Conservation (phyloP, 371 early-diverging fungal genomes). For the Mucor irregularis region DNA sequence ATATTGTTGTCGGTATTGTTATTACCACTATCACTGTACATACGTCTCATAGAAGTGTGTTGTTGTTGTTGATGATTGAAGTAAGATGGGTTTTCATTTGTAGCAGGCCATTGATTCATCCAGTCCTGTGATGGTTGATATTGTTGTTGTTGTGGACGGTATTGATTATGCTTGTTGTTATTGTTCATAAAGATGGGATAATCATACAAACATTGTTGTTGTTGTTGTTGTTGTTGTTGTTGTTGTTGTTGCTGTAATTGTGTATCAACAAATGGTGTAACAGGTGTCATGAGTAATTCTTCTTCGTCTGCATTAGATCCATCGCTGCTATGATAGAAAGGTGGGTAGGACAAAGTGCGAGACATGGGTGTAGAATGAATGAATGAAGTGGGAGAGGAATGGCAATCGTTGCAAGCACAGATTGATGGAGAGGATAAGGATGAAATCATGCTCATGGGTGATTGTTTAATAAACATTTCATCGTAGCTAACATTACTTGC, state of each 20-base stretch:
- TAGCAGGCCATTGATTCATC: neutral
- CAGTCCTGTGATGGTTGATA: slow-evolving; percentile 2
- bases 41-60: neutral
- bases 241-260: neutral
- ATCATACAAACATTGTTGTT: slow-evolving; percentile 1
- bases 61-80: neutral
- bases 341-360: slow-evolving; percentile 21
- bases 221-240: neutral
- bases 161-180: neutral
- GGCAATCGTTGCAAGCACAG: slow-evolving; percentile 11
- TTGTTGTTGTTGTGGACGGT: neutral
- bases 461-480: neutral
- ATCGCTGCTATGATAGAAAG: slow-evolving; percentile 12
- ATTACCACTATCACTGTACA: neutral
- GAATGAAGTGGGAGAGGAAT: neutral
- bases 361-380: slow-evolving; percentile 20
- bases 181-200: slow-evolving; percentile 12
- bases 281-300: slow-evolving; percentile 28
- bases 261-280: slow-evolving; percentile 20
- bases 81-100: neutral
- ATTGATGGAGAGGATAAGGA: neutral
- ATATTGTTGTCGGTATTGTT: neutral
- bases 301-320: slow-evolving; percentile 19
- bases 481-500: neutral
- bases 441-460: neutral